Conservation (phyloP, 176 grass and related monocot species). For the Eleusine coracana region DNA sequence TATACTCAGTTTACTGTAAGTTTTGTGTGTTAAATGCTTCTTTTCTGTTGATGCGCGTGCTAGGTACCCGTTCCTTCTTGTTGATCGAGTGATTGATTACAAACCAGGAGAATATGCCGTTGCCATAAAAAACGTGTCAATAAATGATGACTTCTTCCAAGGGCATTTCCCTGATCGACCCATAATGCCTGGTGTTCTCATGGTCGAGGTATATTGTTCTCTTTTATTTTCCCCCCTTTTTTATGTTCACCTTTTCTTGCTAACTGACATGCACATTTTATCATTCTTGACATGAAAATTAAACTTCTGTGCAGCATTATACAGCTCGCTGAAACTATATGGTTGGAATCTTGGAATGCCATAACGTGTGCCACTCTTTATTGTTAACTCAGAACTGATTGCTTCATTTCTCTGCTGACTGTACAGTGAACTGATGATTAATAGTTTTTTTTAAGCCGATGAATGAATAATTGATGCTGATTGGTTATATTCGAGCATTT, state of each 20-base stretch:
- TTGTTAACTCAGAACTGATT: no score
- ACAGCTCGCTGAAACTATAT: not conserved
- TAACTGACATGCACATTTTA: not conserved
- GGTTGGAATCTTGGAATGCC: not conserved
- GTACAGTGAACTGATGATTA: no score
- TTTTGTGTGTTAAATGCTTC: not conserved
- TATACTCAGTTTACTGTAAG: no score
- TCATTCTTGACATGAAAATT: not conserved
- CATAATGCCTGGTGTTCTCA: conserved; percentile 89
- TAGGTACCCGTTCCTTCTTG: conserved; percentile 82
- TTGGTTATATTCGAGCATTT: not conserved
- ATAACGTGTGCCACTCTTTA: no score
- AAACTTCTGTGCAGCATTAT: no score
- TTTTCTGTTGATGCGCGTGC: not conserved
- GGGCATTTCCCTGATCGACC: conserved; percentile 68
- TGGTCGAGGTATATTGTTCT: conserved; percentile 63
- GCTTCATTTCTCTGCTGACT: no score
- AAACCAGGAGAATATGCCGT: conserved; percentile 61
- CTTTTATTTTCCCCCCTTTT: not conserved
- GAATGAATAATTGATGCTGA: not conserved
- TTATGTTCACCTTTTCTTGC: not conserved
- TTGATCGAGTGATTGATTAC: conserved; percentile 92
- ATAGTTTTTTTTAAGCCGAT: not conserved
- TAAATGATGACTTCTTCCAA: conserved; percentile 95
- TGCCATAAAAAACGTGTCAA: conserved; percentile 81